Evolutionary conservation across 768 basidiomycete species (phyloP).

Genomic region (Phanerochaete carnosa): DNA sequence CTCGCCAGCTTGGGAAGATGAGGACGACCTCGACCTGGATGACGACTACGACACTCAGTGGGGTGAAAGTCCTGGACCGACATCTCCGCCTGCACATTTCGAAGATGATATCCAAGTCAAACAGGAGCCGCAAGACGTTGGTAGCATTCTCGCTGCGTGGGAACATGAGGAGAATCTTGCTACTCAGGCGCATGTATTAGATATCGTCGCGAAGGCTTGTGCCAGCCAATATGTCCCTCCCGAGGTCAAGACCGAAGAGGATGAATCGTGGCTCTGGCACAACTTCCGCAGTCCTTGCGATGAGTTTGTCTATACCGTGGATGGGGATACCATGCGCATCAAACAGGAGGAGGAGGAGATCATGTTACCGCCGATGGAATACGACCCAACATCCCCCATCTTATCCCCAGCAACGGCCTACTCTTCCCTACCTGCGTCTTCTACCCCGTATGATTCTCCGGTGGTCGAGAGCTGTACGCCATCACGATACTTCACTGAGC

Average conservation of each 20-base stretch:
- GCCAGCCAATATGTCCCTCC: constrained; percentile 7
- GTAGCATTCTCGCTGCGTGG: constrained; percentile 68
- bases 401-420: constrained; percentile 10
- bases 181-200: constrained; percentile 33
- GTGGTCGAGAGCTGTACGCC: constrained; percentile 10
- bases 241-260: not conserved
- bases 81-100: constrained; percentile 55
- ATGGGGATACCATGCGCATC: constrained; percentile 22
- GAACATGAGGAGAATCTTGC: constrained; percentile 54
- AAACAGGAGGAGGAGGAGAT: constrained; percentile 28
- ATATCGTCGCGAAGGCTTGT: constrained; percentile 38
- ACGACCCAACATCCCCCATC: not conserved
- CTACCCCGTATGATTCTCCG: constrained; percentile 1
- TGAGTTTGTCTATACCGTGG: constrained; percentile 36
- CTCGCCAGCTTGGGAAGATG: constrained; percentile 35
- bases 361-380: not conserved
- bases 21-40: constrained; percentile 26
- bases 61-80: constrained; percentile 57
- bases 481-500: constrained; percentile 21
- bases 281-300: constrained; percentile 23
- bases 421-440: not conserved
- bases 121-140: constrained; percentile 59
- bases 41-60: constrained; percentile 59
- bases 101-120: constrained; percentile 42
- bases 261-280: constrained; percentile 23